A percentile compares a stretch with the other conserved stretches of the same genome.
Conservation (phyloP, 2,329 filamentous ascomycete genomes). For the Apiospora phragmitis region DNA sequence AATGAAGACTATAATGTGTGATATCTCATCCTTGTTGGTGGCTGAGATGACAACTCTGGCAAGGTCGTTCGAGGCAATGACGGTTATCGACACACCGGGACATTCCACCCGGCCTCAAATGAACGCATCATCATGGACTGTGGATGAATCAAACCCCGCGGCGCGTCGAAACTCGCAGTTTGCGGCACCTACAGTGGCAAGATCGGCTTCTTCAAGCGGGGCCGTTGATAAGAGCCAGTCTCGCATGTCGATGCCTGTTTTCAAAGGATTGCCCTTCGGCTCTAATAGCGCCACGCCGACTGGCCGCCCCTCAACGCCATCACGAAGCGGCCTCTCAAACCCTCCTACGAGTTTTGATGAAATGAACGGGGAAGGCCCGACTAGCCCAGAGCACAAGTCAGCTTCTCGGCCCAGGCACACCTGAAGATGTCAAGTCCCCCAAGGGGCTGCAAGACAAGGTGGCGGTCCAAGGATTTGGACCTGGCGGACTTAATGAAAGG, state of each 20-base stretch:
- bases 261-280: constrained; percentile 44
- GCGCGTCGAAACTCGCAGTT: constrained; percentile 59
- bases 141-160: constrained; percentile 40
- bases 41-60: constrained; percentile 76
- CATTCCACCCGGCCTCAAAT: constrained; percentile 41
- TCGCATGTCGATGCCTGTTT: constrained; percentile 80
- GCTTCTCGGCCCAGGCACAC: constrained; percentile 38
- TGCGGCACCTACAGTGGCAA: constrained; percentile 43
- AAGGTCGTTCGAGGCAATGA: constrained; percentile 70
- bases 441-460: constrained; percentile 59
- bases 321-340: constrained; percentile 48
- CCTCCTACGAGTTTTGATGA: constrained; percentile 52
- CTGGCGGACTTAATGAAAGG: constrained; percentile 71
- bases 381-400: constrained; percentile 42
- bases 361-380: constrained; percentile 36
- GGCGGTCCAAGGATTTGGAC: constrained; percentile 70
- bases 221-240: constrained; percentile 59
- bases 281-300: constrained; percentile 48
- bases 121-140: constrained; percentile 44
- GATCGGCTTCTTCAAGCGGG: constrained; percentile 55
- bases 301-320: constrained; percentile 50
- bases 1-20: constrained; percentile 78
- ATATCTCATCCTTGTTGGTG: constrained; percentile 71
- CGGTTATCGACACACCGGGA: constrained; percentile 76
- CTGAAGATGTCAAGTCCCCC: constrained; percentile 51